Evolutionary conservation across 2,329 filamentous ascomycete genomes (phyloP), one percentile per base, ranked within the genome.

Genomic region (Chlorencoelia australis): DNA sequence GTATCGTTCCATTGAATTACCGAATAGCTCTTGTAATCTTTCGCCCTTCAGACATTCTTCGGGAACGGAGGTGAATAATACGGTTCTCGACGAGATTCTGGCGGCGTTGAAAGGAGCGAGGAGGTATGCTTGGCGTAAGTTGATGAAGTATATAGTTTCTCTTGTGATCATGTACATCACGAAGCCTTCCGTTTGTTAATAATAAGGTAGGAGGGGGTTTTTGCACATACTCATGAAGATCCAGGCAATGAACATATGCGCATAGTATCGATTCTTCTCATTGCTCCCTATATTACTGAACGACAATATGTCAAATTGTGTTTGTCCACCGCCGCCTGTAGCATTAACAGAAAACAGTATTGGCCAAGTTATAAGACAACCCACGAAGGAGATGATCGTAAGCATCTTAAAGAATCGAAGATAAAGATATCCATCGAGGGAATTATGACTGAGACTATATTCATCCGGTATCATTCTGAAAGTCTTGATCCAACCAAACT

Each of bases 91-190:
- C 1, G 89, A 95, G 22, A 95, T 76, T 42, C 85, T 82, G 50
- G 78, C 79, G 29, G 86, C 73, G 57, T 93, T 91, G 34, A 84
- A 69, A 10, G 86, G 85, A 11, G 87, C 86, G 40, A 93, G 73
- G 30, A 91, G 74, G 61, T 93, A 94, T 0, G 88, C 87, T 61
- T 95, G 88, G 43, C 88, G 82, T 33, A 95, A 63, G 51, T 93
- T 94, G 64, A 94, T 82, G 59, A 84, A 94, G 69, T 80, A 94
- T 48, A 95, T 81, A 52, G 77, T 79, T 59, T 96, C 89, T 41
- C 87, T 75, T 39, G 87, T 82, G 44, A 96, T 75, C 52, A 85
- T 80, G 61, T 83, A 94, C 63, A 95, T 81, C 47, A 96, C 71
- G 55, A 95, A 95, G 28, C 72, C 75, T 51, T 10, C n/a, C n/a